Evolutionary conservation across 2,329 filamentous ascomycete genomes (phyloP), one percentile per base, ranked within the genome.

Genomic region (Penicillium italicum): DNA sequence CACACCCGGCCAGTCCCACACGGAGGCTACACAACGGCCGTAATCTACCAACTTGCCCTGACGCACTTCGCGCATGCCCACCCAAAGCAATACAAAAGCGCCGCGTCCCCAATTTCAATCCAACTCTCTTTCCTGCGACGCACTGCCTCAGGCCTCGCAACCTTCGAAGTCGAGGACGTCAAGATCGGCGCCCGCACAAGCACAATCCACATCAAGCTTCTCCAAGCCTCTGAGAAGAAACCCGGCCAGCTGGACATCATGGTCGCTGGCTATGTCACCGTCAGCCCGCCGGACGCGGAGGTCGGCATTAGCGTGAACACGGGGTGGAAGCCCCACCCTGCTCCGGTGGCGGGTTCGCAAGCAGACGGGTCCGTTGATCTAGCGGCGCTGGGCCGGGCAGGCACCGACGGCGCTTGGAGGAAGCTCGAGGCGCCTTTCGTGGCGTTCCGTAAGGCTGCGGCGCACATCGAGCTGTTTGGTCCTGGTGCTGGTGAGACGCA

Each of bases 101-200:
- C 70, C 12, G 83, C 85, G 1, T 80, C 86, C 54, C 84, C 85
- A 5, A 82, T 88, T 52, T 80, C 83, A 11, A 75, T 88, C 20
- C 85, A 89, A 65, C 76, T 87, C 36, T 80, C 85, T 55, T 89
- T 88, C 72, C 77, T 89, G 6, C 81, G 85, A 5, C 81, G 86
- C 57, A 88, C 85, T 0, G 76, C 83, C 56, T 74, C 73, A 20
- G 85, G 85, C 0, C 78, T 79, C 0, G 84, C 81, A 2, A 74
- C 71, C 2, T 81, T 88, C 67, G 79, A 73, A 20, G 80, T 89
- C 26, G 76, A 81, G 59, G 83, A 89, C 68, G 78, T 82, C 45
- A 89, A 89, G 68, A 75, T 89, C 38, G 86, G 86, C 16, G 76
- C 81, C 2, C 83, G 86, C 61, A 83, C 84, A 2, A 85, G 83